Percentiles rank a stretch among this genome's conserved stretches.
Conservation (phyloP, 306 rosid species). For the Trifolium pratense region DNA sequence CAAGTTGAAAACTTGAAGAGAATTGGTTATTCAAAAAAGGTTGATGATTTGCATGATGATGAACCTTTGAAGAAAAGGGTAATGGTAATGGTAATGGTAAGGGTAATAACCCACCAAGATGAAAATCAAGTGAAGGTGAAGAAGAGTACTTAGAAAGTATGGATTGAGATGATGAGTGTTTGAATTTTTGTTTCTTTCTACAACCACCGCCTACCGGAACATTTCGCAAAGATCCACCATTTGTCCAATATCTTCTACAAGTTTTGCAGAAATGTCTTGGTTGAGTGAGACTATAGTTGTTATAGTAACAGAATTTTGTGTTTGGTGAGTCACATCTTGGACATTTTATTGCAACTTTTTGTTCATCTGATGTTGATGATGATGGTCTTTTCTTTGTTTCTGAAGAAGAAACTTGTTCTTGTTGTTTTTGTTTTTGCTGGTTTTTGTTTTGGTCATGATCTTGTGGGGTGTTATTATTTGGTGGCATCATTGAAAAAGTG, state of each 20-base stretch:
- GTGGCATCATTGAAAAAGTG: conserved; percentile 47
- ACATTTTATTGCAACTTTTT: conserved; percentile 52
- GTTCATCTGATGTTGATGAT: neutral
- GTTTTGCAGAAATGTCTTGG: conserved; percentile 97
- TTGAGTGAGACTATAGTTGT: conserved; percentile 93
- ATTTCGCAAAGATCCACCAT: conserved; percentile 87
- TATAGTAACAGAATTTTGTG: conserved; percentile 98
- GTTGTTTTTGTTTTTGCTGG: neutral
- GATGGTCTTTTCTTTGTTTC: neutral
- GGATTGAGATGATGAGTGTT: conserved; percentile 51
- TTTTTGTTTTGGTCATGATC: conserved; percentile 13
- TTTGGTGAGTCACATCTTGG: conserved; percentile 90
- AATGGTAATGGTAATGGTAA: neutral
- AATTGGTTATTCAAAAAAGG: conserved; percentile 46
- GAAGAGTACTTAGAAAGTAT: conserved; percentile 46
- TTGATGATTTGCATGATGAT: conserved; percentile 26
- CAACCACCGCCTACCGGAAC: conserved; percentile 96
- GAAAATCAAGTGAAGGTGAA: conserved; percentile 75
- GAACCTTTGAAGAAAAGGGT: conserved; percentile 47
- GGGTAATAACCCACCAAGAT: conserved; percentile 51
- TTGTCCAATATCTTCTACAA: conserved; percentile 95
- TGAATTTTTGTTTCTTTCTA: conserved; percentile 77
- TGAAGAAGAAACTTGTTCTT: neutral
- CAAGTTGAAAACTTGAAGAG: conserved; percentile 55
- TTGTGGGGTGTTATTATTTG: conserved; percentile 43